Percentiles rank a stretch among this genome's conserved stretches.
Evolutionary conservation across 2,329 filamentous ascomycete genomes (phyloP).

Genomic region (Xenoacremonium recifei): DNA sequence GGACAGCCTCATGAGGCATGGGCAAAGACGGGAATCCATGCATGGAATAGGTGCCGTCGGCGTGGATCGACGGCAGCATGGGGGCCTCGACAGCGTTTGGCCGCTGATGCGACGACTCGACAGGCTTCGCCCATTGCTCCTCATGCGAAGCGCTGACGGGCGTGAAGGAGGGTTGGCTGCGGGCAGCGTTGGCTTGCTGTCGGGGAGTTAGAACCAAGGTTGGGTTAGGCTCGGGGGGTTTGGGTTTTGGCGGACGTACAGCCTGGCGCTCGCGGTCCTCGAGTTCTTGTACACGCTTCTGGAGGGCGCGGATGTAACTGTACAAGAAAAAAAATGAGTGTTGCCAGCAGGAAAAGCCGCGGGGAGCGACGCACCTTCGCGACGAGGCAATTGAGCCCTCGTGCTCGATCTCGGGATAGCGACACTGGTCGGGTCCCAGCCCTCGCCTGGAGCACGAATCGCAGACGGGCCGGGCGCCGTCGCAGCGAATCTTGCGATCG

Average conservation of each 20-base stretch:
- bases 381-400: slow-evolving; percentile 27
- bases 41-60: slow-evolving; percentile 14
- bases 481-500: slow-evolving; percentile 28
- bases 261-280: slow-evolving; percentile 24
- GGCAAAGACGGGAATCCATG: slow-evolving; percentile 15
- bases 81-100: slow-evolving; percentile 13
- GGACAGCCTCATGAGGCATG: slow-evolving; percentile 16
- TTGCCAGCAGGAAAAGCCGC: no score
- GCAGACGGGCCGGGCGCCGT: slow-evolving; percentile 25
- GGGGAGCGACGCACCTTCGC: slow-evolving; percentile 19
- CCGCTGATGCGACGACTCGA: slow-evolving; percentile 15
- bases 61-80: slow-evolving; percentile 19
- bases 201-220: slow-evolving; percentile 1
- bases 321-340: no score
- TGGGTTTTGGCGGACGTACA: slow-evolving; percentile 17
- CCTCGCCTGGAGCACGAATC: slow-evolving; percentile 25
- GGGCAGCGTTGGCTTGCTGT: slow-evolving; percentile 16
- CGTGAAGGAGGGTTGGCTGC: slow-evolving; percentile 13
- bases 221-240: neutral
- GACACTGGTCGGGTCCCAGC: slow-evolving; percentile 22
- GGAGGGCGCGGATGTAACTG: slow-evolving; percentile 26
- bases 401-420: slow-evolving; percentile 27
- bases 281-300: slow-evolving; percentile 26
- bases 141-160: slow-evolving; percentile 19
- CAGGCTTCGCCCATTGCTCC: slow-evolving; percentile 19